Evolutionary conservation across 2,329 filamentous ascomycete species (phyloP).

Genomic region (Gyromitra esculenta): DNA sequence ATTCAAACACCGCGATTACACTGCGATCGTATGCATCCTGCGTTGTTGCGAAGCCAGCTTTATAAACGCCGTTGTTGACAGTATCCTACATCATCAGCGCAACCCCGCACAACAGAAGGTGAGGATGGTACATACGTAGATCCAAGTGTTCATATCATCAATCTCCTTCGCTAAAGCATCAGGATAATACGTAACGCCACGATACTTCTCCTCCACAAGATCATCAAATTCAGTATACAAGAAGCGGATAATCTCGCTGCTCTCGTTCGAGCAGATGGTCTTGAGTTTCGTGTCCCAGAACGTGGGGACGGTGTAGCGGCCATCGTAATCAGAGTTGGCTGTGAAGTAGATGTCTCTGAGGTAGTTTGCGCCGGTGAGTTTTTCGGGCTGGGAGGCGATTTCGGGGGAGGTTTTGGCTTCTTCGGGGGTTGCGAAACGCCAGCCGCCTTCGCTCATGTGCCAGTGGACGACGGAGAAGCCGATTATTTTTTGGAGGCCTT

Average conservation of each 20-base stretch:
- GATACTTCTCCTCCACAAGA: slow-evolving; percentile 70
- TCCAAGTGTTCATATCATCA: slow-evolving; percentile 82
- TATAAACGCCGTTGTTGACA: slow-evolving; percentile 71
- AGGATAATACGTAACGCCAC: slow-evolving; percentile 74
- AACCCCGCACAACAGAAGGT: not conserved
- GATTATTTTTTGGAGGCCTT: slow-evolving; percentile 88
- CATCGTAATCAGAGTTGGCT: slow-evolving; percentile 75
- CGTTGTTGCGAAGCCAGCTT: slow-evolving; percentile 81
- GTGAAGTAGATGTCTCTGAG: slow-evolving; percentile 83
- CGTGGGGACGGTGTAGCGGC: slow-evolving; percentile 87
- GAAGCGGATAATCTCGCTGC: slow-evolving; percentile 92
- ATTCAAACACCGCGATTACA: slow-evolving; percentile 75
- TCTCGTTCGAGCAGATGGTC: slow-evolving; percentile 89
- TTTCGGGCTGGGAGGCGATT: slow-evolving; percentile 67
- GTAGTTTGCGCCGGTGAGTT: slow-evolving; percentile 76
- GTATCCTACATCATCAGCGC: slow-evolving; percentile 60
- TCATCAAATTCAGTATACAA: slow-evolving; percentile 83
- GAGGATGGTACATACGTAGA: slow-evolving; percentile 65
- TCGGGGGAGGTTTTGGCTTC: slow-evolving; percentile 69
- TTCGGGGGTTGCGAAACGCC: slow-evolving; percentile 79
- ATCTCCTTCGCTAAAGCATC: slow-evolving; percentile 72
- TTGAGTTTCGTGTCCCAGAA: slow-evolving; percentile 81
- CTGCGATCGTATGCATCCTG: slow-evolving; percentile 83
- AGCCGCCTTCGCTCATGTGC: slow-evolving; percentile 78
- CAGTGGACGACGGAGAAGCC: slow-evolving; percentile 81